Evolutionary conservation across 2,329 filamentous ascomycete genomes (phyloP), one percentile per base, ranked within the genome.

Genomic region (Cytospora chrysosperma): DNA sequence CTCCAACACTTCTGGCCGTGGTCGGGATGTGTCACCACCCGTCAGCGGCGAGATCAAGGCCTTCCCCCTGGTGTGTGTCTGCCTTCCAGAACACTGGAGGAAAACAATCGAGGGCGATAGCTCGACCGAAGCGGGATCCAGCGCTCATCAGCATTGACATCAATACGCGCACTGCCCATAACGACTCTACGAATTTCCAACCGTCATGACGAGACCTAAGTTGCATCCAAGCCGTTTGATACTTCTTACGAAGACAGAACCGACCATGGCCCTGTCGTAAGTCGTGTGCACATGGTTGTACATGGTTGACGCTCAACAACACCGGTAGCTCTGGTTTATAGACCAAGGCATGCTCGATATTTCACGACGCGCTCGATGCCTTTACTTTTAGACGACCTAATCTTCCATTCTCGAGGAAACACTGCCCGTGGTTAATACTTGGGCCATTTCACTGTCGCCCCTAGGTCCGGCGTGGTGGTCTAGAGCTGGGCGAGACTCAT

Each of bases 11-110:
- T 90, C 91, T 3, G 85, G 82, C 24, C 80, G 83, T 62, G 77
- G 76, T 52, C 82, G 83, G 54, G 82, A 85, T 54, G 72, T 81
- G 40, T 91, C 90, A 32, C 88, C 90, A 26, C 79, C 84, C 1
- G 83, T 82, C 13, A 81, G 83, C 62, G 92, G 92, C 65, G 94
- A 98, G 75, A 95, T 98, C 80, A 98, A 98, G 77, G 95, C 95
- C 34, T 98, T 98, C 82, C 95, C 95, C 52, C 83, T 99, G 67
- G 94, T 99, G 56, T 99, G 94, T 73, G 92, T 98, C 50, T 98
- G 95, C 76, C 81, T 97, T 34, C 95, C 94, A 28, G 91, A 97
- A 72, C 93, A 97, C 76, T 99, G 94, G 94, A 88, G 89, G 72
- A 97, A 95, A 78, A 98, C 94, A 2, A 96, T 98, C 70, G 94